Evolutionary conservation across 2,329 filamentous ascomycete genomes (phyloP), one percentile per base, ranked within the genome.

Genomic region (Fusarium torulosum): DNA sequence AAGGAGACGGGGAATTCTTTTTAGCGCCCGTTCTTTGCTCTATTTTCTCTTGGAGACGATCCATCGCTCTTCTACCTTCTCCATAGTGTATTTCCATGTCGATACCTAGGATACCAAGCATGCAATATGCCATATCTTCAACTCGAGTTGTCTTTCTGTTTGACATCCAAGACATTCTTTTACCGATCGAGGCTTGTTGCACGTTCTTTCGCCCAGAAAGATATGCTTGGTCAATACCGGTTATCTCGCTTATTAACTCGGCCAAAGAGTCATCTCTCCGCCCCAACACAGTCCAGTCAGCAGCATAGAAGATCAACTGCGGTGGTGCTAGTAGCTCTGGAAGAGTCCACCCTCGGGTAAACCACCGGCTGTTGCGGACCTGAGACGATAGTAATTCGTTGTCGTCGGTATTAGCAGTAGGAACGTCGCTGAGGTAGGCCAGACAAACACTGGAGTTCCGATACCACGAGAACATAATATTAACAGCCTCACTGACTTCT

Each of bases 351-450:
- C 53, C 70, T 19, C 52, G 49, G 31, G 45, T 65, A 10, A 17
- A 49, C 51, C 60, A 69, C 10, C 56, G n/a, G 6, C 44, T 53
- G 4, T 19, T 27, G 7, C n/a, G 41, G 0, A 2, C 1, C 0
- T 20, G 7, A 2, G 25, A 47, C 4, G 78, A 45, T 69, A 54
- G 10, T 1, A 19, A 0, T 7, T 58, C 23, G 7, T 11, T 21
- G 11, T 20, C 7, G 3, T 25, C 11, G 3, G n/a, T 27, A 5
- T 41, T 25, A 0, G 33, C 41, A 14, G 21, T 84, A 88, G 1
- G 80, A 77, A 56, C 20, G 1, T 49, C 56, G 21, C 21, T 44
- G 0, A 56, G 6, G n/a, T 59, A 59, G 4, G 17, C 15, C 8
- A 59, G 7, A 8, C 52, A 49, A n/a, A 47, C 6, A 1, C 9